These are phyloP conservation scores for Kluyveromyces dobzhanskii DNA, from an alignment of 805 yeast genomes.

Conservation along the genomic window DNA sequence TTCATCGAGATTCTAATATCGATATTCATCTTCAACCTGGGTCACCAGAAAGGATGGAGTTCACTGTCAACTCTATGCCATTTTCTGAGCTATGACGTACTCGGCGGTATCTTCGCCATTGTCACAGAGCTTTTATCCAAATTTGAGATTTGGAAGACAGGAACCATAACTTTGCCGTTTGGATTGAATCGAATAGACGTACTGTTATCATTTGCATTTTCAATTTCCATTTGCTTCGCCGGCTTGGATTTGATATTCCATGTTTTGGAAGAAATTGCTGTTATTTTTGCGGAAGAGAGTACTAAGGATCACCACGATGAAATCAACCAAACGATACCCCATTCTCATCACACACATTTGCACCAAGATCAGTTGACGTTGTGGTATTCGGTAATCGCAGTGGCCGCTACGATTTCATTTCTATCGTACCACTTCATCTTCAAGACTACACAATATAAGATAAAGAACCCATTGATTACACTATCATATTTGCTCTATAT, in stretches of 20 bases:
- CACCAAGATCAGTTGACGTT: conserved; percentile 10
- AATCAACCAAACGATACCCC: conserved; percentile 26
- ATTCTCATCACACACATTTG: conserved; percentile 23
- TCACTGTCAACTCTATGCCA: conserved; percentile 77
- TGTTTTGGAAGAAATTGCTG: conserved; percentile 65
- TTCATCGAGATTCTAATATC: conserved; percentile 48
- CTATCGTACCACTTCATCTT: conserved; percentile 18
- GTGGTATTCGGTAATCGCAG: conserved; percentile 20
- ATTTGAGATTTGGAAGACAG: conserved; percentile 83
- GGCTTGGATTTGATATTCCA: conserved; percentile 87
- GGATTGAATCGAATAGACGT: conserved; percentile 91
- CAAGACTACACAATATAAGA: conserved; percentile 25
- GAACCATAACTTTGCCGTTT: conserved; percentile 80
- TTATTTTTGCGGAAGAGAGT: conserved; percentile 27
- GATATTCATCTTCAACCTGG: conserved; percentile 47
- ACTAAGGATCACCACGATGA: conserved; percentile 24
- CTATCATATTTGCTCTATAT: conserved; percentile 23
- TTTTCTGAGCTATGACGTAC: conserved; percentile 75
- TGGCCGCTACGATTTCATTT: conserved; percentile 17
- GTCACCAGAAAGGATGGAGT: conserved; percentile 47
- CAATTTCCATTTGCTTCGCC: conserved; percentile 79
- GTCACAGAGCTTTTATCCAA: conserved; percentile 77
- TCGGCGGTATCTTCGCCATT: conserved; percentile 63
- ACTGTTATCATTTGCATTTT: conserved; percentile 75
- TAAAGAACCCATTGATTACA: conserved; percentile 28